Base-by-base conservation (phyloP, 768 basidiomycete species). In the Saitozyma sp. region DNA sequence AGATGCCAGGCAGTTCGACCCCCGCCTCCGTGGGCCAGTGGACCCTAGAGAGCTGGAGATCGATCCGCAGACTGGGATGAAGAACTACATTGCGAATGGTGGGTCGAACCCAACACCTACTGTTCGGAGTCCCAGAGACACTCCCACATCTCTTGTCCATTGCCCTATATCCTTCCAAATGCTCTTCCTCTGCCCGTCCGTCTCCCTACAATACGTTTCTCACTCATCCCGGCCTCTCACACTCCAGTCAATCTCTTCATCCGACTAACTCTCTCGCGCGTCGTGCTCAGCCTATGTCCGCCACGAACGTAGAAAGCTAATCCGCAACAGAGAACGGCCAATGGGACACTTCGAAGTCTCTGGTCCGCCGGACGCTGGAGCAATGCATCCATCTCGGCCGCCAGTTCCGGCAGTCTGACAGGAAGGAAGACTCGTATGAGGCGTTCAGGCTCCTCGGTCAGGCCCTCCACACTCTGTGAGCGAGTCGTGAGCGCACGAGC, bases 11-110 rank as follows among this genome's bases (percentile, higher is more conserved):
- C 83, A 84, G 70, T 91, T 88, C 70, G 85, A 95, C 70, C 85
- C 87, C 0, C 82, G 84, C 17, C 84, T 97, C 8, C 86, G 94
- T 11, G 86, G 86, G 3, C 92, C 92, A 3, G 88, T 97, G 7
- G 86, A 93, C 71, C 89, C 89, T 0, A 81, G 84, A 42, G 94
- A 97, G 73, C 83, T 95, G 0, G 89, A 93, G 69, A 83, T 97
- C 8, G 94, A 97, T 76, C 86, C 85, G 0, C 81, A 83, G 13
- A 90, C 89, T 0, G 94, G 92, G 2, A 94, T 97, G 92, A 94
- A 94, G 83, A 71, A 75, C 57, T 79, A 97, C 77, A 91, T 91
- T 82, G 90, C 90, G 0, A 94, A 87, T 45, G 82, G 76, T 78
- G 56, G 58, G 66, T 61, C 2, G 2, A 29, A 29, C 5, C 29